Evolutionary conservation across 805 yeast genomes (phyloP), one percentile per base, ranked within the genome.

Genomic region (Cyberlindnera euphorbiae): DNA sequence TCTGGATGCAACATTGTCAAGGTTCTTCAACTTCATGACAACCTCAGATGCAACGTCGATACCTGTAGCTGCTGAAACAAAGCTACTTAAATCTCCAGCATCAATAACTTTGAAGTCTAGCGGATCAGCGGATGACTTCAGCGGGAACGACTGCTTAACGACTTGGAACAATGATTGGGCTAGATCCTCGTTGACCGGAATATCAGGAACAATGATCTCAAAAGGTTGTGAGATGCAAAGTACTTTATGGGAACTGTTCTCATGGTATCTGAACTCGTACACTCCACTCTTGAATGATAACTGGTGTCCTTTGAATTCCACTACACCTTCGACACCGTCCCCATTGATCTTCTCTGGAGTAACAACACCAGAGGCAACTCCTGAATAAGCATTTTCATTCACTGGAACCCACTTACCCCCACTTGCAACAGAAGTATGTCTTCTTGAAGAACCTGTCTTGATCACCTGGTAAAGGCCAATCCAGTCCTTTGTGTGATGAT

Each of bases 221-320:
- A 84, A 80, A 14, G 88, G 85, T 39, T 66, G 67, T 0, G 88
- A 75, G 22, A 77, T 69, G 42, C 69, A 66, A 17, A 77, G 64
- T n/a, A 83, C 94, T 39, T 76, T 79, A 53, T 84, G 94, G 31
- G 77, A 71, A 17, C 75, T 77, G 32, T 68, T 71, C 35, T 72
- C 65, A 52, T 84, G 93, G 50, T 80, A 80, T 54, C 94, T 68
- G 45, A 84, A 69, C 58, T 84, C 90, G 58, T 77, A 84, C 23
- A 74, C 64, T 0, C 94, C 94, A 27, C 71, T 75, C 47, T 79
- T 81, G 75, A 79, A 80, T 48, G 67, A 68, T 28, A 80, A 59
- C 32, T 69, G 60, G 5, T 66, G 64, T 7, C 67, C 65, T 9
- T 61, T 53, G 49, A 84, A 84, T 9, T 49, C 60, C 7, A 73